phyloP scores from a whole-genome alignment of 495 filamentous ascomycete genomes.

The Penicillium goetzii region DNA sequence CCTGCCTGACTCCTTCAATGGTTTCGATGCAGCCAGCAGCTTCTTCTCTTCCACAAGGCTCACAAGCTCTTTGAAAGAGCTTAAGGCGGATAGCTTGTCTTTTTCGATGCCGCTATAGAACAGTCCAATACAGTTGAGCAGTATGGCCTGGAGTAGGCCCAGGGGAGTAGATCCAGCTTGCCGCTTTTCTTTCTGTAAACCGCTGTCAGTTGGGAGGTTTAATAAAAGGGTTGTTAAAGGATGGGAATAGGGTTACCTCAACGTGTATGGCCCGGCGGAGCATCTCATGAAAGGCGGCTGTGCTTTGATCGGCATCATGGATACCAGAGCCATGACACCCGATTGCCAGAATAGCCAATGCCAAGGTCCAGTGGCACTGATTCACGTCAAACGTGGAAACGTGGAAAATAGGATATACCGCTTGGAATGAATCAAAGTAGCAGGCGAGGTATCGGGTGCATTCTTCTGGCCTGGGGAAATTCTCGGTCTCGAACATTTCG shows the following conservation, averaged over 20 bases:
- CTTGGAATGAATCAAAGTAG: conserved; percentile 47
- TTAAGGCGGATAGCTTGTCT: conserved; percentile 32
- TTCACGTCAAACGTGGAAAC: conserved; percentile 44
- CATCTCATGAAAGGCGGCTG: conserved; percentile 48
- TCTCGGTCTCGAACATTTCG: conserved; percentile 38
- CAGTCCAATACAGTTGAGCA: conserved; percentile 49
- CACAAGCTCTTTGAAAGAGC: conserved; percentile 39
- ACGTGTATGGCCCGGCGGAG: conserved; percentile 44
- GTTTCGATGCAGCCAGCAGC: conserved; percentile 19
- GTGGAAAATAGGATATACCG: conserved; percentile 52
- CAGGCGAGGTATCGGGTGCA: conserved; percentile 39
- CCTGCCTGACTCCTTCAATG: neutral
- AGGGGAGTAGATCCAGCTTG: conserved; percentile 26
- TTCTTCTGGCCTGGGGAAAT: conserved; percentile 40
- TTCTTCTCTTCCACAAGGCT: conserved; percentile 33
- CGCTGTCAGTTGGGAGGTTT: conserved; percentile 10
- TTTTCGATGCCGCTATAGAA: conserved; percentile 41
- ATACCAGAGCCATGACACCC: conserved; percentile 44
- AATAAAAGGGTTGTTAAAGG: neutral
- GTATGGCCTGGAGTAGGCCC: conserved; percentile 43
- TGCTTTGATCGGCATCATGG: conserved; percentile 33
- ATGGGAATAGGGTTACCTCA: conserved; percentile 32
- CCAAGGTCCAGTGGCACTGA: conserved; percentile 47
- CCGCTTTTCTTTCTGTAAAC: conserved; percentile 35
- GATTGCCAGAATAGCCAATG: conserved; percentile 49